phyloP scores from a whole-genome alignment of 1,139 yeast species.

The Yamadazyma buinensis region DNA sequence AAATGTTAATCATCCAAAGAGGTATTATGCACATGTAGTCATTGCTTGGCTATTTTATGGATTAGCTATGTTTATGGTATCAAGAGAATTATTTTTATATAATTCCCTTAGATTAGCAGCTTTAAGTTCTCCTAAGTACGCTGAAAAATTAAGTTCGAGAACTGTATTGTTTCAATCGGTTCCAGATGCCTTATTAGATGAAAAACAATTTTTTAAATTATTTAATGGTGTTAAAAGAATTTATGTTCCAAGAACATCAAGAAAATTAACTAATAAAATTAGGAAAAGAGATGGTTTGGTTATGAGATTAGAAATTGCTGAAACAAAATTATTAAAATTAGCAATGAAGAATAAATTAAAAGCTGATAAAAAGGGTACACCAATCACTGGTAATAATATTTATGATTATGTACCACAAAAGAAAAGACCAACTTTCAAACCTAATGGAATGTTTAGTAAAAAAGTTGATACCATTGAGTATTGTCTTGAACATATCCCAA shows the following conservation, averaged over 20 bases:
- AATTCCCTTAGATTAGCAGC: constrained; percentile 78
- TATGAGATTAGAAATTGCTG: constrained; percentile 64
- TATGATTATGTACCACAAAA: constrained; percentile 66
- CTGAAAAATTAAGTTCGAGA: constrained; percentile 68
- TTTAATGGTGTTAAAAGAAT: constrained; percentile 72
- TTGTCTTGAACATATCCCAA: constrained; percentile 53
- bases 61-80: constrained; percentile 61
- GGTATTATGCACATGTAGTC: constrained; percentile 85
- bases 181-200: constrained; percentile 64
- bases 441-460: constrained; percentile 49
- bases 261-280: constrained; percentile 55
- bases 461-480: constrained; percentile 62
- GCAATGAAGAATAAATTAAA: constrained; percentile 63
- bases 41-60: constrained; percentile 80
- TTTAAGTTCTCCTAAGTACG: constrained; percentile 75
- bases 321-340: constrained; percentile 52
- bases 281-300: constrained; percentile 62
- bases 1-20: constrained; percentile 51
- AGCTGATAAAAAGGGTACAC: constrained; percentile 56
- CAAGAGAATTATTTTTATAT: constrained; percentile 79
- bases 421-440: constrained; percentile 70
- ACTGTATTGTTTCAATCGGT: constrained; percentile 79
- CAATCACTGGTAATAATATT: constrained; percentile 47
- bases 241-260: constrained; percentile 68
- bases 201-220: constrained; percentile 55